Base-by-base conservation (phyloP, 2,329 filamentous ascomycete species). In the Alternaria infectoria region DNA sequence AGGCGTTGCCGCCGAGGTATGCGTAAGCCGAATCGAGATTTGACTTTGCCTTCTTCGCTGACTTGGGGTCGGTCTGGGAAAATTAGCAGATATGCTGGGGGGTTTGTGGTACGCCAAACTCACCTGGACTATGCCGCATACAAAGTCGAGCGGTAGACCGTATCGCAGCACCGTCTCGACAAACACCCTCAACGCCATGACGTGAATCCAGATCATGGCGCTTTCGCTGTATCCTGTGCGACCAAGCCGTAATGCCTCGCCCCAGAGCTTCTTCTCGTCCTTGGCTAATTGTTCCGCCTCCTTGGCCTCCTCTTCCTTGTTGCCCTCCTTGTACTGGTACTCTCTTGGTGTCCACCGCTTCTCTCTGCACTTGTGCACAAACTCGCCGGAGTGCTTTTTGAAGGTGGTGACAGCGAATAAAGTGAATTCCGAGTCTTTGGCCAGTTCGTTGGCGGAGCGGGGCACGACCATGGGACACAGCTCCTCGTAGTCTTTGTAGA, bases 101-200 rank as follows among this genome's bases (percentile, higher is more conserved):
- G 19, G 5, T n/a, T 17, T n/a, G 5, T 19, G 46, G n/a, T 10
- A 12, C 6, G 25, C 2, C 6, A 17, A 17, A 49, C 74, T 64
- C 66, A 97, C 94, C 90, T 93, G 90, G 66, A 98, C 84, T 69
- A 97, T 83, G 15, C 90, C 93, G 71, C 91, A 92, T 52, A 97
- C 90, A 80, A 95, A 99, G 72, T 96, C 92, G 68, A 97, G 83
- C 51, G 96, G 96, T 73, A 99, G 81, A 26, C 96, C 96, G 77
- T 99, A 99, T 69, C 96, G 89, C 76, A 99, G 84, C n/a, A 99
- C 96, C 6, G 94, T 97, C 86, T 99, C 96, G 19, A 99, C 96
- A 81, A 98, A 99, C 19, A 98, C 94, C 57, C 96, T 86, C 74
- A 99, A 83, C 7, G 94, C 92, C 75, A 98, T 85, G 26, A 97